Base-by-base conservation (phyloP, 2,329 filamentous ascomycete genomes). In the Juglanconis sp. region DNA sequence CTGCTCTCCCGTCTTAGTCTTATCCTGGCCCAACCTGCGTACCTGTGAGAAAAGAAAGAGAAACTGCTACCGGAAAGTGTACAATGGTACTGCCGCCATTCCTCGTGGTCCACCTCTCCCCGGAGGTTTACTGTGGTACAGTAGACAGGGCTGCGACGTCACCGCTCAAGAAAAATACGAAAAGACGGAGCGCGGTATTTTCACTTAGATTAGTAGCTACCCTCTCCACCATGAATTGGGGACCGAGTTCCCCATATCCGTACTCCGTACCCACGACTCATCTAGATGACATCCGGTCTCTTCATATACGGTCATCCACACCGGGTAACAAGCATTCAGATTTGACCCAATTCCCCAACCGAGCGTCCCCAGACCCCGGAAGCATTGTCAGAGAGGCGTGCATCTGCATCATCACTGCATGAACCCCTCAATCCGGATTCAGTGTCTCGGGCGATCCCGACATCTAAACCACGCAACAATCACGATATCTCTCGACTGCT, bases 391-490 rank as follows among this genome's bases (percentile, higher is more conserved):
- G 7, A 42, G 10, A 3, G 11, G 38, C 38, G n/a, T 42, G n/a
- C n/a, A 10, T 9, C 38, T 42, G 38, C 38, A 42, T 4, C n/a
- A 5, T 42, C 10, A 10, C 11, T 42, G 38, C 38, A 42, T 11
- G 38, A 42, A 42, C 38, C 38, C 38, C 38, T 42, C 38, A 24
- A 15, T 42, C 38, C 38, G 10, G n/a, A 42, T 10, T 42, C 38
- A 10, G 10, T 42, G 3, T 32, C 24, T 56, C 53, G 53, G 53
- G 42, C n/a, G 53, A 34, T 56, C 44, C 53, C 53, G 53, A 46
- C 53, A 15, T 42, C 34, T 11, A 44, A 17, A 48, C 53, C 46
- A 56, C 53, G 53, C 53, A 56, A 56, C 53, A 38, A 48, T 56
- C 44, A 56, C 53, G 53, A 56, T 48, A 56, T 32, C 24, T 49